Evolutionary conservation across 139 green algal species (phyloP).

Genomic region (Choricystis sp.): DNA sequence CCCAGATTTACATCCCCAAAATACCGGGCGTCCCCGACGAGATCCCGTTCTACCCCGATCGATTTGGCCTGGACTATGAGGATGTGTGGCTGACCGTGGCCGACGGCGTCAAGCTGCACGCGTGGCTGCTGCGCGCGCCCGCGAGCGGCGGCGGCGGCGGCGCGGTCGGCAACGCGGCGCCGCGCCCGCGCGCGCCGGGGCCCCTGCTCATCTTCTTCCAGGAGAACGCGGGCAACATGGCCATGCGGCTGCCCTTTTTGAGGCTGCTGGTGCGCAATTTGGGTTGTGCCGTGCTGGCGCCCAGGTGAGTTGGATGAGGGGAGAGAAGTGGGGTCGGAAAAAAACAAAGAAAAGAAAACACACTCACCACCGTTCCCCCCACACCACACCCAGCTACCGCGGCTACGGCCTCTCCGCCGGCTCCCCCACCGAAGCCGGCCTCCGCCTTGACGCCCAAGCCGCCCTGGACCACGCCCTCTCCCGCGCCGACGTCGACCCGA

Average conservation of each 20-base stretch:
- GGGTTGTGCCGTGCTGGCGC: slow-evolving; percentile 38
- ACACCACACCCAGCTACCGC: slow-evolving; percentile 68
- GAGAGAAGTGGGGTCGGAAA: neutral
- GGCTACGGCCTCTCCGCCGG: slow-evolving; percentile 63
- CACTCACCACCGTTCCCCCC: no score
- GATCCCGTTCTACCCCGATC: slow-evolving; percentile 26
- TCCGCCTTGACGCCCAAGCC: slow-evolving; percentile 24
- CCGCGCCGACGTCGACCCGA: slow-evolving; percentile 29
- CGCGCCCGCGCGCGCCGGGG: slow-evolving; percentile 9
- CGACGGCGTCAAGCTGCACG: slow-evolving; percentile 57
- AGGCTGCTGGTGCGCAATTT: slow-evolving; percentile 28
- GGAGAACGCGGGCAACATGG: slow-evolving; percentile 86
- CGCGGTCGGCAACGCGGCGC: slow-evolving; percentile 16
- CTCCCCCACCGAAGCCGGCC: slow-evolving; percentile 42
- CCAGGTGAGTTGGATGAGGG: no score
- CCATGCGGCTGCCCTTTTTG: slow-evolving; percentile 60
- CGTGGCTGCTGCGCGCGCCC: slow-evolving; percentile 47
- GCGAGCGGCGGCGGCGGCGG: no score
- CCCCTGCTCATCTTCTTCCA: slow-evolving; percentile 68
- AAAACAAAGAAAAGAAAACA: no score
- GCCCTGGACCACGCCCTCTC: slow-evolving; percentile 34
- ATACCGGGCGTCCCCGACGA: slow-evolving; percentile 50
- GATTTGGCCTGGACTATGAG: slow-evolving; percentile 41
- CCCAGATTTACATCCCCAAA: slow-evolving; percentile 56
- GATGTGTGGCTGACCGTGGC: slow-evolving; percentile 33